Evolutionary conservation across 352 stramenopile species (phyloP).

Genomic region (Poterioochromonas sp.): DNA sequence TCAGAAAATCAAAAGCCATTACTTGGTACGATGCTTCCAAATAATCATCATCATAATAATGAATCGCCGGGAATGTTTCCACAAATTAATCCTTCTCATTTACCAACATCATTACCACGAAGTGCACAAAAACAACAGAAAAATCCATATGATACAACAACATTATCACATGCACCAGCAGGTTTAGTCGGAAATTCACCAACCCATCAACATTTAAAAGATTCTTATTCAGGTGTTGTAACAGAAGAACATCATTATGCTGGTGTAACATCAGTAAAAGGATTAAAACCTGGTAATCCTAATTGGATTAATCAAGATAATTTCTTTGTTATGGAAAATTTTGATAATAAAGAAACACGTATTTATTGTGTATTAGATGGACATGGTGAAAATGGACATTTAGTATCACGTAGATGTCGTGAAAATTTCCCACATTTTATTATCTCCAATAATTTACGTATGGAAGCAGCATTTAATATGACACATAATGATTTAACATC

Average conservation of each 20-base stretch:
- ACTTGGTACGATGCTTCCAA: neutral
- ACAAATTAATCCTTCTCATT: neutral
- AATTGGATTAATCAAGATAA: slow-evolving; percentile 49
- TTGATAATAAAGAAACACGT: slow-evolving; percentile 18
- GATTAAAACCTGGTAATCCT: slow-evolving; percentile 46
- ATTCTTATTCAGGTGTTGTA: neutral
- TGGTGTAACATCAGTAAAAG: slow-evolving; percentile 31
- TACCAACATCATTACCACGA: neutral
- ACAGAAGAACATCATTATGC: neutral
- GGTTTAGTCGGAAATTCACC: neutral
- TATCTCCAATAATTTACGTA: neutral
- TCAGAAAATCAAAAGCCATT: neutral
- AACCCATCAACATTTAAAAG: neutral
- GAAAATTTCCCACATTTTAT: slow-evolving; percentile 7
- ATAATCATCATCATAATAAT: neutral
- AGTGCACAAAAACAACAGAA: neutral
- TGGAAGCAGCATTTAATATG: slow-evolving; percentile 2
- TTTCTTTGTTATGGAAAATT: slow-evolving; percentile 43
- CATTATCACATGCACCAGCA: neutral
- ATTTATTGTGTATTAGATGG: slow-evolving; percentile 90
- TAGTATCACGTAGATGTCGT: slow-evolving; percentile 56
- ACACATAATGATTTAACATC: slow-evolving; percentile 46
- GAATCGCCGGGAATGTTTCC: neutral
- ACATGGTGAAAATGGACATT: slow-evolving; percentile 85
- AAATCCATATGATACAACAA: neutral